Base-by-base conservation (phyloP, 2,329 filamentous ascomycete genomes). In the Exophiala mesophila region DNA sequence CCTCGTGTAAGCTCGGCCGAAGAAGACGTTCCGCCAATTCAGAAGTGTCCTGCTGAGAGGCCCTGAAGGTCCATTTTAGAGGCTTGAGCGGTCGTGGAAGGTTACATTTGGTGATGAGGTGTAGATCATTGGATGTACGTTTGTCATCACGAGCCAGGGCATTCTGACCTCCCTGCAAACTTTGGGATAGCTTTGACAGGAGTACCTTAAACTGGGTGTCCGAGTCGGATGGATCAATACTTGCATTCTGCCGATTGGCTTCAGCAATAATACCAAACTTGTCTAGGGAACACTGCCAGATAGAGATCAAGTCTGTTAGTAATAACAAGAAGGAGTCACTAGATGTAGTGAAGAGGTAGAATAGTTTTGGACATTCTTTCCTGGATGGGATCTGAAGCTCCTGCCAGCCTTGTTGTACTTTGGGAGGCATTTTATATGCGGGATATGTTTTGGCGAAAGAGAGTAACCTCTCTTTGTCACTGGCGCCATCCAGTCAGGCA, bases 171-270 rank as follows among this genome's bases (percentile, higher is more conserved):
- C 58, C 57, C 6, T 53, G 44, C 8, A 82, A 54, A 12, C 75
- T 70, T 49, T 70, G 66, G 21, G 63, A 55, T 36, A 82, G 66
- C 52, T 77, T 77, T n/a, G 71, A 61, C 6, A 81, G 62, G 2
- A 82, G 64, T 12, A 80, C 71, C 19, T 62, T 55, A 43, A 77
- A 68, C 55, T 82, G 78, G n/a, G 69, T 63, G 5, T 63, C 56
- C 48, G 74, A 74, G 58, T 77, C 73, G 52, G 69, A 73, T 2
- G 79, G 76, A 57, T 82, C 78, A 45, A 82, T 80, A 15, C 72
- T 76, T 12, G 75, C 73, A 31, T 68, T 65, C 38, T 67, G 60
- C 9, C 69, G 57, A 15, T 66, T 60, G 5, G 77, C 76, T 52
- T 70, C 66, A 16, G 62, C 54, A 17, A 75, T 55, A 23, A 82